Evolutionary conservation across 768 basidiomycete genomes (phyloP).

Genomic region (Russula earlei): DNA sequence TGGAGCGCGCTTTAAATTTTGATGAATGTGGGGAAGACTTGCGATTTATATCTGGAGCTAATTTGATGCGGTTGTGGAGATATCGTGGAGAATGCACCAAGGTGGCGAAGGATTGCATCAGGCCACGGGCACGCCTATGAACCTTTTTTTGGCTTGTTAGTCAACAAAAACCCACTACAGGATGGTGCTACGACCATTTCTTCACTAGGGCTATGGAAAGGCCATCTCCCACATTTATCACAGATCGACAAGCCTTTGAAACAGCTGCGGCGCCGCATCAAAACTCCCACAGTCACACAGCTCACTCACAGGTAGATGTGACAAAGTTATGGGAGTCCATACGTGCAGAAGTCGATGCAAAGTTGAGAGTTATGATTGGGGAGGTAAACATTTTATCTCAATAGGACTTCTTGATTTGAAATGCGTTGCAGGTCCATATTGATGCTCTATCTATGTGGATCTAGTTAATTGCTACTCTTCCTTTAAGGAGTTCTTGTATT

Average conservation of each 20-base stretch:
- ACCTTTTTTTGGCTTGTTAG: no score
- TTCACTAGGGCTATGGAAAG: neutral
- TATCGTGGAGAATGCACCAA: neutral
- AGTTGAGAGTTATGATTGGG: neutral
- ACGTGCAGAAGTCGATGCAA: neutral
- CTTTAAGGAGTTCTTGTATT: no score
- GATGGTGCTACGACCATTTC: constrained; percentile 8
- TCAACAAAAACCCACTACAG: neutral
- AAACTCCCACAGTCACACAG: neutral
- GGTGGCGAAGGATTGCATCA: neutral
- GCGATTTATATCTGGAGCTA: neutral
- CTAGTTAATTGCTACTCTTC: neutral
- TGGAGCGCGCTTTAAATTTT: neutral
- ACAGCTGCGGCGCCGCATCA: neutral
- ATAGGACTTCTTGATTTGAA: neutral
- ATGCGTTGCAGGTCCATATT: neutral
- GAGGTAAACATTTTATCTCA: neutral
- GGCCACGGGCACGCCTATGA: no score
- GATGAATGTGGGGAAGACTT: neutral
- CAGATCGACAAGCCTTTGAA: constrained; percentile 5
- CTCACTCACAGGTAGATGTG: neutral
- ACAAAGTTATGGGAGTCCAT: neutral
- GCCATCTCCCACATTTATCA: neutral
- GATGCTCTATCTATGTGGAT: neutral
- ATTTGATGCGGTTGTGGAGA: neutral